Conservation (phyloP, 2,329 filamentous ascomycete genomes). For the Aureobasidium sp. region DNA sequence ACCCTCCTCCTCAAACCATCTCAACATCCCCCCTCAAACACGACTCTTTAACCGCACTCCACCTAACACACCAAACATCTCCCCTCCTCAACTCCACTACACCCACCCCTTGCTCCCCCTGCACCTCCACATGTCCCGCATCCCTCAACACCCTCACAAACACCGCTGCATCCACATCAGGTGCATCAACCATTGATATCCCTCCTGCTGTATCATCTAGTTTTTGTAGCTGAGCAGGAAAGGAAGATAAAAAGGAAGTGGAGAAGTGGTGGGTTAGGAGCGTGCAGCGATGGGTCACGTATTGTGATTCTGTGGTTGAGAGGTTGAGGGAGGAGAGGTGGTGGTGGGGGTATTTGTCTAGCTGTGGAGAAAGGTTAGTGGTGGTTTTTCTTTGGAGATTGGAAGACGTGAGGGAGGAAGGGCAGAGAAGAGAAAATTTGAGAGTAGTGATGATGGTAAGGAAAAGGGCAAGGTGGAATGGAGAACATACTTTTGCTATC, state of each 20-base stretch:
- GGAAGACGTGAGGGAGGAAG: too few relatives aligned
- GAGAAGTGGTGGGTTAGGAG: slow-evolving; percentile 88
- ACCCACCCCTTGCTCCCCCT: slow-evolving; percentile 62
- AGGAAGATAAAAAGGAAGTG: slow-evolving; percentile 83
- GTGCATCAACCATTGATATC: slow-evolving; percentile 91
- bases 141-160: slow-evolving; percentile 80
- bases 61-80: slow-evolving; percentile 66
- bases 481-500: slow-evolving; percentile 76
- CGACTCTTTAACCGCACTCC: slow-evolving; percentile 65
- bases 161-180: slow-evolving; percentile 84
- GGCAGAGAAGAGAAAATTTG: too few relatives aligned
- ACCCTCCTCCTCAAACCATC: slow-evolving; percentile 40
- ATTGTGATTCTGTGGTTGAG: slow-evolving; percentile 80
- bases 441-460: neutral
- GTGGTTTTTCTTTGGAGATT: neutral
- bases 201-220: slow-evolving; percentile 93
- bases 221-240: slow-evolving; percentile 81
- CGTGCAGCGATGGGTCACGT: slow-evolving; percentile 86
- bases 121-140: slow-evolving; percentile 60
- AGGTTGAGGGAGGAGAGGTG: slow-evolving; percentile 64
- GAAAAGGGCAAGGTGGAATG: neutral
- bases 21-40: slow-evolving; percentile 82
- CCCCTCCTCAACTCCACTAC: slow-evolving; percentile 51
- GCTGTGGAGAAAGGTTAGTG: slow-evolving; percentile 59
- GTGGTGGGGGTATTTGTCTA: slow-evolving; percentile 80